These are phyloP conservation scores for thale cress (Arabidopsis thaliana) DNA, from an alignment of 345 rosid species.

Conservation along the genomic window DNA sequence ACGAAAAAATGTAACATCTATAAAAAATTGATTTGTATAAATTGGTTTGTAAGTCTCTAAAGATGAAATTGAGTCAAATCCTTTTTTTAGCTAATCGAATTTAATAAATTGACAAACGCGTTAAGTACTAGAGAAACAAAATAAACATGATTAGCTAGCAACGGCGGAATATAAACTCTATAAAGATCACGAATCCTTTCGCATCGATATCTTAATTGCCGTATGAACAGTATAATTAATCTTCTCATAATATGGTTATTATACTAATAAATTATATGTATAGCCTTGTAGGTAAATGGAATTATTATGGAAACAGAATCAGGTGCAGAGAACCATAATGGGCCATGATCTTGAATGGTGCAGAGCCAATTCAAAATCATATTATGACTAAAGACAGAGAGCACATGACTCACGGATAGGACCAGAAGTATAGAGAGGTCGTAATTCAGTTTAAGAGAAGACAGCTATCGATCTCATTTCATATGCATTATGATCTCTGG, in stretches of 20 bases:
- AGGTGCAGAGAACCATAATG: slow-evolving; percentile 38
- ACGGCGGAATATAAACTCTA: slow-evolving; percentile 25
- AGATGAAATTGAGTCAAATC: not conserved
- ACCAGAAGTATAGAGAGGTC: slow-evolving; percentile 29
- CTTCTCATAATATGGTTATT: not conserved
- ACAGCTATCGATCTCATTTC: slow-evolving; percentile 34
- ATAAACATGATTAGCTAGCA: not conserved
- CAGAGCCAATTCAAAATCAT: slow-evolving; percentile 9
- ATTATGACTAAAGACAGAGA: slow-evolving; percentile 13
- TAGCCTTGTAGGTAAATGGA: not conserved
- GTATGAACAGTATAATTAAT: not conserved
- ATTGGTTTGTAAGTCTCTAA: not conserved
- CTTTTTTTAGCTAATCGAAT: not conserved
- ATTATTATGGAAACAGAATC: slow-evolving; percentile 28
- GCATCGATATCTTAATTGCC: slow-evolving; percentile 18
- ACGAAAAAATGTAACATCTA: not conserved
- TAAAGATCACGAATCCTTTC: slow-evolving; percentile 23
- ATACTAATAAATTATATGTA: not conserved
- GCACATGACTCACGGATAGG: slow-evolving; percentile 35
- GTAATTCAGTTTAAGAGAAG: slow-evolving; percentile 9
- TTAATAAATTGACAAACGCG: not conserved
- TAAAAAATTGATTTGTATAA: not conserved
- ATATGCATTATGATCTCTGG: slow-evolving; percentile 24
- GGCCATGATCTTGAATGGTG: slow-evolving; percentile 43
- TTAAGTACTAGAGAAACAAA: not conserved